Percentiles rank a stretch among this genome's conserved stretches.
phyloP scores from a whole-genome alignment of 2,329 filamentous ascomycete genomes.

The Colletotrichum viniferum region DNA sequence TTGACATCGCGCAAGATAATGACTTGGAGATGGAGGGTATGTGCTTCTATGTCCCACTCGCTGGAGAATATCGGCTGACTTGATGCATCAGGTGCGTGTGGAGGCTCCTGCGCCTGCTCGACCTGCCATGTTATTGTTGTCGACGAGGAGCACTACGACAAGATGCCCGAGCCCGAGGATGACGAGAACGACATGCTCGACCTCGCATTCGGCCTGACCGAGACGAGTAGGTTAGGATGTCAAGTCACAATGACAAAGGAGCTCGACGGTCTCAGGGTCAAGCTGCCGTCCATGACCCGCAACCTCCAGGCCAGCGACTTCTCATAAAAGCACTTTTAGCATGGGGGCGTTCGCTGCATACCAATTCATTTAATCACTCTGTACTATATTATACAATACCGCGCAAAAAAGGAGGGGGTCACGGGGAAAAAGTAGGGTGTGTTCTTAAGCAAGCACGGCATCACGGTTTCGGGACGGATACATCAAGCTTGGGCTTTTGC shows the following conservation, averaged over 20 bases:
- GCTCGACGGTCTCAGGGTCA: conserved; percentile 84
- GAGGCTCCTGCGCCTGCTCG: conserved; percentile 90
- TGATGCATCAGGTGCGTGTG: conserved; percentile 73
- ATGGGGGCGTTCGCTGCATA: conserved; percentile 7
- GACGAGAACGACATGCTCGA: conserved; percentile 93
- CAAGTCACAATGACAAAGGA: conserved; percentile 93
- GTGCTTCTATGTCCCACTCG: conserved; percentile 9
- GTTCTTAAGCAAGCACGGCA: conserved; percentile 11
- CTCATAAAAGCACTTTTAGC: conserved; percentile 33
- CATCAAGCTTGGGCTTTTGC: conserved; percentile 17
- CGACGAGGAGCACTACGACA: conserved; percentile 75
- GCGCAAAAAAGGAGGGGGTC: not conserved
- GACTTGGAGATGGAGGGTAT: conserved; percentile 95
- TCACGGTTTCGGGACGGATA: not conserved
- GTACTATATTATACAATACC: conserved; percentile 19
- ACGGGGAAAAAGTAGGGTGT: not conserved
- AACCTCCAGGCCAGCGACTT: conserved; percentile 98
- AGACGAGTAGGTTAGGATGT: conserved; percentile 83
- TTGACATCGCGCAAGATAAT: conserved; percentile 93
- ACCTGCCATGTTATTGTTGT: conserved; percentile 90
- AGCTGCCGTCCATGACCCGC: conserved; percentile 89
- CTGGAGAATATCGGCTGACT: not conserved
- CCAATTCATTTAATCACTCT: conserved; percentile 11
- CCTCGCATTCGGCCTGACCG: conserved; percentile 85
- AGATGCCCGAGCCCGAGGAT: conserved; percentile 78